Evolutionary conservation across 306 rosid species (phyloP).

Genomic region (Urtica urens): DNA sequence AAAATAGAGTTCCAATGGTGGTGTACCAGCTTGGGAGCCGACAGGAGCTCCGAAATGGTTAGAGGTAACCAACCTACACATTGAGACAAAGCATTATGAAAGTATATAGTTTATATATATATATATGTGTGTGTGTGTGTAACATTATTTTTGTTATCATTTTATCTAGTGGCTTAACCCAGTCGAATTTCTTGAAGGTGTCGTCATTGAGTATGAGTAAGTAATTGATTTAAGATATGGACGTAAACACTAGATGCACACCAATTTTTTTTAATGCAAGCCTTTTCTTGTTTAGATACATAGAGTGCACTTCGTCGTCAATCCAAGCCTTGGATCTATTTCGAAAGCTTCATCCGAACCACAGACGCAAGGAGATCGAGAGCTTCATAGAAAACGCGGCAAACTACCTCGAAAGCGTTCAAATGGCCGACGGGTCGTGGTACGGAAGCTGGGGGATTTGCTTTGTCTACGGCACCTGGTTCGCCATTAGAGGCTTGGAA

Average conservation of each 20-base stretch:
- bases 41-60: conserved; percentile 19
- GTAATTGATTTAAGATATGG: too few relatives aligned
- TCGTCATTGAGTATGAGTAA: conserved; percentile 30
- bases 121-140: neutral
- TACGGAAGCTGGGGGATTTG: conserved; percentile 37
- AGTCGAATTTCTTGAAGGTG: conserved; percentile 23
- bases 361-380: conserved; percentile 19
- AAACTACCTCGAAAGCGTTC: conserved; percentile 16
- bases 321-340: conserved; percentile 19
- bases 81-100: neutral
- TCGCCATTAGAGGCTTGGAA: conserved; percentile 21
- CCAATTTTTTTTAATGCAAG: too few relatives aligned
- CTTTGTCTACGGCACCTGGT: conserved; percentile 28
- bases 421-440: conserved; percentile 28
- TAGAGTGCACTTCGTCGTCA: conserved; percentile 27
- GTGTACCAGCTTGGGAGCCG: conserved; percentile 34
- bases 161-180: conserved; percentile 27
- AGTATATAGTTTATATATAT: neutral
- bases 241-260: too few relatives aligned
- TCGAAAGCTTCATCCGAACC: conserved; percentile 21
- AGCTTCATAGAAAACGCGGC: conserved; percentile 19
- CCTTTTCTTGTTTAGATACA: conserved; percentile 13
- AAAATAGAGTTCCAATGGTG: conserved; percentile 50
- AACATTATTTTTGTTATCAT: neutral
- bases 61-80: conserved; percentile 2